Percentiles rank a stretch among this genome's conserved stretches.
These are phyloP conservation scores for Pseudocercospora pini-densiflorae DNA, from an alignment of 2,329 filamentous ascomycete species.

Conservation along the genomic window DNA sequence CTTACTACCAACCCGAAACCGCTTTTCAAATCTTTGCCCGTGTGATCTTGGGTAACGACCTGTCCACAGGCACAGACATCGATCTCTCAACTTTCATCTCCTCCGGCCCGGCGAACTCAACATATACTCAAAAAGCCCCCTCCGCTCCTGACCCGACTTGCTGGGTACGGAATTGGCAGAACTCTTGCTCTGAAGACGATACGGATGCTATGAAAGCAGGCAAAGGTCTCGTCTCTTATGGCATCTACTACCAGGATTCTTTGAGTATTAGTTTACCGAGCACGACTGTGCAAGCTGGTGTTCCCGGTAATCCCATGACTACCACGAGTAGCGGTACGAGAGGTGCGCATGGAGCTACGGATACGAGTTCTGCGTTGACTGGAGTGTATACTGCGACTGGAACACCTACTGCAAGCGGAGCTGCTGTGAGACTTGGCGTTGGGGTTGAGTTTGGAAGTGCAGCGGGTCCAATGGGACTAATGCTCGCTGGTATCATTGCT, in stretches of 20 bases:
- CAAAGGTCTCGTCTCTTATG: conserved; percentile 64
- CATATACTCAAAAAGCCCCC: conserved; percentile 56
- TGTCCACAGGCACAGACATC: conserved; percentile 55
- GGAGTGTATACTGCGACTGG: conserved; percentile 46
- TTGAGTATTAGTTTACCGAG: conserved; percentile 44
- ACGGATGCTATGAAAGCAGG: conserved; percentile 53
- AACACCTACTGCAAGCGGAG: conserved; percentile 37
- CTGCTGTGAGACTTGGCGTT: background rate
- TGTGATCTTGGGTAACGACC: conserved; percentile 55
- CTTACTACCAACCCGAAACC: conserved; percentile 58
- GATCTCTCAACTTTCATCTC: conserved; percentile 50
- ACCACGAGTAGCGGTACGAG: conserved; percentile 21
- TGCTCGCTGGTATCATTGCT: too few species aligned
- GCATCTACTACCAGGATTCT: conserved; percentile 56
- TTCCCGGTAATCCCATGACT: conserved; percentile 39
- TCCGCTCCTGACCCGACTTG: conserved; percentile 57
- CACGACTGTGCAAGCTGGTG: conserved; percentile 38
- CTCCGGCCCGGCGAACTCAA: conserved; percentile 62
- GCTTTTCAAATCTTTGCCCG: conserved; percentile 59
- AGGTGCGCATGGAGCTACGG: conserved; percentile 9
- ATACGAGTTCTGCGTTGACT: conserved; percentile 32
- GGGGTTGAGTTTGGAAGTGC: too few species aligned
- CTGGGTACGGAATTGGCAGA: conserved; percentile 59
- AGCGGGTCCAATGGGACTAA: too few species aligned
- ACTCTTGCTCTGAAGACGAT: conserved; percentile 60